phyloP scores from a whole-genome alignment of 345 rosid genomes.

The Camelina laxa region DNA sequence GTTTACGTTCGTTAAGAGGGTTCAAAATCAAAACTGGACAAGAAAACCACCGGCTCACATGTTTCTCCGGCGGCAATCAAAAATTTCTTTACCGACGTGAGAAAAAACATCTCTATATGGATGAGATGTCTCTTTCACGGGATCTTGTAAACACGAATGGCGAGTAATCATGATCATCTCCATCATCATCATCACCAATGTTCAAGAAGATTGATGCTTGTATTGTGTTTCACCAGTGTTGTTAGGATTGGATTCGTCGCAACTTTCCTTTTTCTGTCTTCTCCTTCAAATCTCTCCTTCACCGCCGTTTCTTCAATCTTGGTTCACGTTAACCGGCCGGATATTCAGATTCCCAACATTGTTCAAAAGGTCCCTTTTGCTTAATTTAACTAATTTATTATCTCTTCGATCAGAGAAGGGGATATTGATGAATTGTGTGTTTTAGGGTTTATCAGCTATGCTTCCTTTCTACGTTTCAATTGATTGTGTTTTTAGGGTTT shows the following conservation, averaged over 20 bases:
- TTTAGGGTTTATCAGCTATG: too few relatives aligned
- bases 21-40: background rate
- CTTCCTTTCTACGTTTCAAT: too few relatives aligned
- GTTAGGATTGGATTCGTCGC: slow-evolving; percentile 51
- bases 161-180: slow-evolving; percentile 36
- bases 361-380: too few relatives aligned
- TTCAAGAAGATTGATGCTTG: slow-evolving; percentile 43
- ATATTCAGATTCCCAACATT: background rate
- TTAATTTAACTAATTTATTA: too few relatives aligned
- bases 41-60: slow-evolving; percentile 5
- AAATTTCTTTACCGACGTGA: slow-evolving; percentile 25
- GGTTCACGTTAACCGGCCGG: slow-evolving; percentile 48
- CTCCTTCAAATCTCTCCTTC: background rate
- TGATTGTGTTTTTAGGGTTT: too few relatives aligned
- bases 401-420: too few relatives aligned
- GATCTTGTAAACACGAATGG: slow-evolving; percentile 47
- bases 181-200: slow-evolving; percentile 44
- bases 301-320: slow-evolving; percentile 46
- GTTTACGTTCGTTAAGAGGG: background rate
- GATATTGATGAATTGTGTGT: too few relatives aligned
- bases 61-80: background rate
- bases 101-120: slow-evolving; percentile 8
- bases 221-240: slow-evolving; percentile 46
- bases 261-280: slow-evolving; percentile 51
- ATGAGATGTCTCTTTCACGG: slow-evolving; percentile 19